Evolutionary conservation across 768 basidiomycete species (phyloP), one percentile per base, ranked within the genome.

Genomic region (Naganishia antarctica): DNA sequence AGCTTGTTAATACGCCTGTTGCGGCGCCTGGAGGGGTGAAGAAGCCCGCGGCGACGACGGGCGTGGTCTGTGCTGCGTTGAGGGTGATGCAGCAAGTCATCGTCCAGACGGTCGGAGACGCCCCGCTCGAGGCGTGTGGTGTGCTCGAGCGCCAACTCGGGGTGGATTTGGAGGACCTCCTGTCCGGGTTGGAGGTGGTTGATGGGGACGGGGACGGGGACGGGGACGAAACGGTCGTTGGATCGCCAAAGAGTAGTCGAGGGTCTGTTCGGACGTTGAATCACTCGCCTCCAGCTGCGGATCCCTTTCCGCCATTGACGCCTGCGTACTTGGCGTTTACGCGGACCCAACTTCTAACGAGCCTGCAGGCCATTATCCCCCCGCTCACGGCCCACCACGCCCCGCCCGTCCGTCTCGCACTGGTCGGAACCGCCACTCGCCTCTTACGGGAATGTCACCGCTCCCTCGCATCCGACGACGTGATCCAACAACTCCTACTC

Each of bases 321-420:
- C 73, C 84, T 13, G 80, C 86, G 0, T 98, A 93, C 89, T 81
- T 96, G 46, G 82, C 82, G 23, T 91, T 84, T 37, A 91, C 90
- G 0, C 81, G 88, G 1, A 83, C 89, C 5, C 91, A 96, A 71
- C 79, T 98, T 12, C 84, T 88, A 48, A 86, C 90, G 25, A 90
- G 91, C 8, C 74, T 97, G 58, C 88, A 90, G 68, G 80, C 86
- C 0, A 79, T 97, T 21, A 83, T 87, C 0, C 82, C 87, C 0
- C 81, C 91, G 0, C 66, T 79, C 8, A 60, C 69, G 4, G 29
- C 45, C 1, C 76, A 78, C 64, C 48, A 70, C 5, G 73, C 75
- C 1, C 60, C 71, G 41, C 28, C 16, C 0, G 69, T 69, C n/a
- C 65, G 70, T n/a, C 13, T 32, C 34, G 68, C 69, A 9, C 64